Percentiles rank a stretch among this genome's conserved stretches.
Conservation (phyloP, 129 eudicot genomes). For the Mikania micrantha region DNA sequence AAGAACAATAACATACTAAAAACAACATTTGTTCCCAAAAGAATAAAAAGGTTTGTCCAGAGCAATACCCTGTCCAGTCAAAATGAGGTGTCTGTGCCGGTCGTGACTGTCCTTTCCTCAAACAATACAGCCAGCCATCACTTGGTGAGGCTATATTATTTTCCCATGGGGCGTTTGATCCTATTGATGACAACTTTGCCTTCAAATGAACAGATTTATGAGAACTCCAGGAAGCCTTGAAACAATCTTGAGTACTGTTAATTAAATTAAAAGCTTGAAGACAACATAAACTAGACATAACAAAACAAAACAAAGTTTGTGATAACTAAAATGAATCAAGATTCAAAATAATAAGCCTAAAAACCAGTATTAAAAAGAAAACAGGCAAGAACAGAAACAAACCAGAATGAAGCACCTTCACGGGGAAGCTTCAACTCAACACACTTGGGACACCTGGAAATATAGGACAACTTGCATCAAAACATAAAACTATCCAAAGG, state of each 20-base stretch:
- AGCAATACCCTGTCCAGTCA: conserved; percentile 92
- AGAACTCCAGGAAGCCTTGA: conserved; percentile 88
- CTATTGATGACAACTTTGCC: conserved; percentile 48
- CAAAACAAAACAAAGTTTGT: too few relatives aligned
- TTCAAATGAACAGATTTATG: conserved; percentile 80
- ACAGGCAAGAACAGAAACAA: conserved; percentile 24
- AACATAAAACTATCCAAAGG: too few relatives aligned
- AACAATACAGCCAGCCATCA: conserved; percentile 84
- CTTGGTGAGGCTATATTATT: conserved; percentile 34
- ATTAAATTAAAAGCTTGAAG: conserved; percentile 4
- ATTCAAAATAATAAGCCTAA: neutral
- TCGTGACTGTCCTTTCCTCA: conserved; percentile 86
- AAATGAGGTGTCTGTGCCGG: conserved; percentile 76
- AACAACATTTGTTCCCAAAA: neutral
- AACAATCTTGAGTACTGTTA: conserved; percentile 84
- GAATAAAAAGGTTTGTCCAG: neutral
- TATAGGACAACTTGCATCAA: neutral
- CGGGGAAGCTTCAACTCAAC: conserved; percentile 84
- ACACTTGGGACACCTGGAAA: conserved; percentile 79
- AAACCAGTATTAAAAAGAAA: neutral
- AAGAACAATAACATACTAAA: neutral
- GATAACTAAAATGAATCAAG: neutral
- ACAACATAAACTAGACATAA: too few relatives aligned
- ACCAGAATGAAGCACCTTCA: conserved; percentile 94
- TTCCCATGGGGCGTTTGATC: conserved; percentile 38